phyloP scores from a whole-genome alignment of 495 filamentous ascomycete genomes.

The Schizothecium vesticola region DNA sequence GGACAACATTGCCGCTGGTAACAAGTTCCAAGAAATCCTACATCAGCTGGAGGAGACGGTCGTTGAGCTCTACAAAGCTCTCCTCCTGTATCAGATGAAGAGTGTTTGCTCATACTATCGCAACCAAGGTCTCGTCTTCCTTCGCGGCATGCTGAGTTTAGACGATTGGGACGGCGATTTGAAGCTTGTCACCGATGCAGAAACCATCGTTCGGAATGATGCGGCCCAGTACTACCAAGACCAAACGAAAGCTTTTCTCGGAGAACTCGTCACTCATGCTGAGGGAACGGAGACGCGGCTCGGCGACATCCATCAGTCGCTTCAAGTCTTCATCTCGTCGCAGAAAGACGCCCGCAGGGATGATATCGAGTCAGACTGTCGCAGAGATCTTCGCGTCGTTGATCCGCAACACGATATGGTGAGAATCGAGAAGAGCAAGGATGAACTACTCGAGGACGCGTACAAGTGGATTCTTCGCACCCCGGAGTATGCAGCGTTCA shows the following conservation, averaged over 20 bases:
- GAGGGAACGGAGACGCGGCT: too few relatives aligned
- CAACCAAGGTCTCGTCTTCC: conserved; percentile 17
- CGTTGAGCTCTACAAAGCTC: conserved; percentile 25
- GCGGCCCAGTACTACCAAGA: conserved; percentile 6
- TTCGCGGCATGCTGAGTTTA: conserved; percentile 16
- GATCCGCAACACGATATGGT: conserved; percentile 8
- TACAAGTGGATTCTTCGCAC: too few relatives aligned
- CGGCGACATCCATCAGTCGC: too few relatives aligned
- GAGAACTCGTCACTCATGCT: not conserved
- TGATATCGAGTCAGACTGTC: conserved; percentile 12
- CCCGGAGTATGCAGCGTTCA: conserved; percentile 30
- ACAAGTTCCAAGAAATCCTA: conserved; percentile 9
- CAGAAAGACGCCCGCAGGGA: conserved; percentile 9
- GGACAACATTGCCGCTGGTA: conserved; percentile 11
- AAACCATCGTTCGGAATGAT: conserved; percentile 18
- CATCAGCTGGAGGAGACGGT: conserved; percentile 14
- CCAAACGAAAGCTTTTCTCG: conserved; percentile 2
- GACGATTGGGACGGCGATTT: conserved; percentile 26
- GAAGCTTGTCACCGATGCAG: conserved; percentile 19
- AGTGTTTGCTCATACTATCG: conserved; percentile 32
- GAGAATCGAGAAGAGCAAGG: too few relatives aligned
- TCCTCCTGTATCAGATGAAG: conserved; percentile 33
- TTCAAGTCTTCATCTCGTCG: too few relatives aligned
- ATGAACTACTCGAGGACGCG: too few relatives aligned
- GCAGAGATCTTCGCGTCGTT: conserved; percentile 22